Conservation (phyloP, 495 filamentous ascomycete genomes). For the Aspergillus mulundensis region DNA sequence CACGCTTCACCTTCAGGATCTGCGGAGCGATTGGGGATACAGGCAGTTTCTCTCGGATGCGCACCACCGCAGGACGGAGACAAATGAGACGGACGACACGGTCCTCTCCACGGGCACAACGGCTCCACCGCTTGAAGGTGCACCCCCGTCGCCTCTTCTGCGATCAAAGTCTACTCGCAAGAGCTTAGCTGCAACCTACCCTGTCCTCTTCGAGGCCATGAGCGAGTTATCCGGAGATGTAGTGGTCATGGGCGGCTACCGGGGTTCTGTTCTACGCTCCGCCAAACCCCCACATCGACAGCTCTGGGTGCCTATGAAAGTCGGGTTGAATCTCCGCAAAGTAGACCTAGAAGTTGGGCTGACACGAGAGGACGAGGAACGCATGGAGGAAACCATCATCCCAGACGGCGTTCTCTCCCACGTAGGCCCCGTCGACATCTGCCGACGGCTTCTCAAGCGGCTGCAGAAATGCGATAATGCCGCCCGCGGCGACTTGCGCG, state of each 20-base stretch:
- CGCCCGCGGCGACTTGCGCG: conserved; percentile 62
- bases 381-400: conserved; percentile 74
- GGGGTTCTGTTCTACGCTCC: conserved; percentile 85
- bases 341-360: conserved; percentile 88
- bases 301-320: conserved; percentile 91
- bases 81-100: conserved; percentile 3
- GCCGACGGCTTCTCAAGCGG: conserved; percentile 73
- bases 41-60: conserved; percentile 26
- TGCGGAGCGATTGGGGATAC: conserved; percentile 38
- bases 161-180: conserved; percentile 27
- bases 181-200: conserved; percentile 30
- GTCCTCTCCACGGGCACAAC: neutral
- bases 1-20: conserved; percentile 50
- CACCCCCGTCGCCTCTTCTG: conserved; percentile 2
- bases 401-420: conserved; percentile 82
- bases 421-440: conserved; percentile 90
- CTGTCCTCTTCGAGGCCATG: conserved; percentile 60
- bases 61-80: conserved; percentile 18
- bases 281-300: conserved; percentile 74
- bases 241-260: conserved; percentile 85
- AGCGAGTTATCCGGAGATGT: conserved; percentile 75
- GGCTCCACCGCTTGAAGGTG: neutral
- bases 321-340: conserved; percentile 86
- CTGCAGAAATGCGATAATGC: conserved; percentile 70
- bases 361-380: conserved; percentile 78